Base-by-base conservation (phyloP, 1,139 yeast genomes). In the Hyphopichia wangnamkhiaoensis region DNA sequence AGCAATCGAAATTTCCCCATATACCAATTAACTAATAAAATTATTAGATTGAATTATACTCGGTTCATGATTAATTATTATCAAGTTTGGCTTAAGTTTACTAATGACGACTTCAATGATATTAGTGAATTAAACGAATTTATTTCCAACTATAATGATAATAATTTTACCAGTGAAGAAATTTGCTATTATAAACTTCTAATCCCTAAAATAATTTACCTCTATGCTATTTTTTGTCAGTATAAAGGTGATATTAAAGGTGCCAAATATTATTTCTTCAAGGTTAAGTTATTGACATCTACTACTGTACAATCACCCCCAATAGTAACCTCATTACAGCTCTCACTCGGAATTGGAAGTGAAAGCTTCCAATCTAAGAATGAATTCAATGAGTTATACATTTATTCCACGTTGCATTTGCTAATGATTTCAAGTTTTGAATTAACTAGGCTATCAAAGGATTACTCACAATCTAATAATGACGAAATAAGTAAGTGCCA, bases 191-290 rank as follows among this genome's bases (percentile, higher is more conserved):
- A 61, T 43, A 62, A 60, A 33, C 48, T 53, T 9, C 42, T 74
- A 10, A 45, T 68, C 3, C 71, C 77, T 0, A 51, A 56, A 31
- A 49, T 70, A 2, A 58, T 60, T 25, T 72, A 69, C 44, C 43
- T 74, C 13, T 60, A 64, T 38, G 81, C 68, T 0, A 39, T 67
- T 3, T 61, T 59, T 38, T 58, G 61, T 43, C 80, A 75, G 33
- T 46, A 54, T 28, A 48, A 54, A 15, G 71, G 71, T 1, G 62
- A 71, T 31, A 38, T 67, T 3, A 56, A 56, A 23, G 58, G 63
- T 1, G 67, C 79, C 2, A 64, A 70, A 40, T 63, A 60, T 38
- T 69, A 66, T 39, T 72, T 64, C 44, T 37, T 56, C 28, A 65
- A 64, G 44, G 64, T 65, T 3, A 24, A 25, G 12, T 4, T 17